Evolutionary conservation across 192 early-diverging fungal species (phyloP), one percentile per base, ranked within the genome.

Genomic region (Entophlyctis luteolus): DNA sequence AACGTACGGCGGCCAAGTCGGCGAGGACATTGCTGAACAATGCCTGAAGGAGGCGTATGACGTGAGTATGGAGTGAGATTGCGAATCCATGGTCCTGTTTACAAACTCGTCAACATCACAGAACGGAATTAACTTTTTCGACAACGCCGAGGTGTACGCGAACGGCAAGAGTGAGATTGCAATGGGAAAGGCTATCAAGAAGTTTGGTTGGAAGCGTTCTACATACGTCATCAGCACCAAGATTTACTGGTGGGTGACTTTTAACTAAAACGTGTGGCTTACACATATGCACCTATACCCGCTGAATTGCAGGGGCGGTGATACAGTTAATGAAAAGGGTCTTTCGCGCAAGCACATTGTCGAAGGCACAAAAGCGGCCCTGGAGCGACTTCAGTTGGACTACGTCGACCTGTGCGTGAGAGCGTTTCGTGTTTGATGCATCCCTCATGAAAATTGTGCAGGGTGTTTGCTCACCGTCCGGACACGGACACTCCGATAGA

Each of bases 261-360:
- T 6, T 1, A 23, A 23, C 46, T 2, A n/a, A n/a, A n/a, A n/a
- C n/a, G n/a, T n/a, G n/a, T n/a, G n/a, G n/a, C n/a, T n/a, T n/a
- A n/a, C n/a, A n/a, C n/a, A n/a, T n/a, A n/a, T n/a, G n/a, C n/a
- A n/a, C n/a, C n/a, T n/a, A n/a, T n/a, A n/a, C n/a, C n/a, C n/a
- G n/a, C n/a, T n/a, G n/a, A n/a, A n/a, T n/a, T n/a, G n/a, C n/a
- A n/a, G n/a, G n/a, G n/a, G n/a, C n/a, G n/a, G n/a, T n/a, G n/a
- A n/a, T n/a, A n/a, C n/a, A n/a, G 85, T 84, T 32, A 94, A 94
- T 73, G 90, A 91, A 46, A 82, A 83, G 35, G 92, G 92, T 4
- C 76, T 94, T 25, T 91, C 90, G 1, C 80, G 90, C 53, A 94
- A 94, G 65, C 90, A 94, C 74, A 86, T 93, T 36, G 76, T 92